Percentiles rank a stretch among this genome's conserved stretches.
phyloP scores from a whole-genome alignment of 768 basidiomycete species.

The Boletus rubroflammeus region DNA sequence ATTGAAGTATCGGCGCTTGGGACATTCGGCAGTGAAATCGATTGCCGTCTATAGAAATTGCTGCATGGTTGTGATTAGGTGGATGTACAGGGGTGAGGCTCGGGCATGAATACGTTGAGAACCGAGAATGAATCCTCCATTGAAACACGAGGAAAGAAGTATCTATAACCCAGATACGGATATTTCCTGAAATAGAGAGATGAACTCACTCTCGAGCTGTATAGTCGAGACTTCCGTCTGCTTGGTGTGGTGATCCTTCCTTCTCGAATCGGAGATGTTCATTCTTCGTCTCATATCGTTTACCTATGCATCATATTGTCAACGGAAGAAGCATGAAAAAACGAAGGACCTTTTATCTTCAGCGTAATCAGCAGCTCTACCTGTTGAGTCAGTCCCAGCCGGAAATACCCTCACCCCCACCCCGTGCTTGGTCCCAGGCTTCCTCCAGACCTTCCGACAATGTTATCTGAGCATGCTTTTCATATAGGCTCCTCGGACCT shows the following conservation, averaged over 20 bases:
- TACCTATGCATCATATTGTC: background rate
- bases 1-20: too few species aligned
- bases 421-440: slow-evolving; percentile 76
- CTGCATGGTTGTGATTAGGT: slow-evolving; percentile 16
- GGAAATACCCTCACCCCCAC: slow-evolving; percentile 73
- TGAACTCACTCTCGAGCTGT: slow-evolving; percentile 55
- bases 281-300: too few species aligned
- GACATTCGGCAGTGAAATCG: too few species aligned
- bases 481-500: slow-evolving; percentile 50
- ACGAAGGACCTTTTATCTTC: slow-evolving; percentile 59
- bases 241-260: slow-evolving; percentile 55
- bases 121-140: slow-evolving; percentile 67
- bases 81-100: slow-evolving; percentile 50
- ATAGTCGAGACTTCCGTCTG: slow-evolving; percentile 82
- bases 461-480: slow-evolving; percentile 41
- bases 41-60: too few species aligned
- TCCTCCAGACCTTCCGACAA: slow-evolving; percentile 51
- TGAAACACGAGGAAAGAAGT: background rate
- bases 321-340: background rate
- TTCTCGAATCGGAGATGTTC: too few species aligned
- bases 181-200: background rate
- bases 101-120: slow-evolving; percentile 46
- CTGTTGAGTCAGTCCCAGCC: slow-evolving; percentile 66
- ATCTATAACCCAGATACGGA: background rate
- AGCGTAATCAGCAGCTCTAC: too few species aligned